These are phyloP conservation scores for Colletotrichum endophyticum DNA, from an alignment of 2,329 filamentous ascomycete genomes.

Conservation along the genomic window DNA sequence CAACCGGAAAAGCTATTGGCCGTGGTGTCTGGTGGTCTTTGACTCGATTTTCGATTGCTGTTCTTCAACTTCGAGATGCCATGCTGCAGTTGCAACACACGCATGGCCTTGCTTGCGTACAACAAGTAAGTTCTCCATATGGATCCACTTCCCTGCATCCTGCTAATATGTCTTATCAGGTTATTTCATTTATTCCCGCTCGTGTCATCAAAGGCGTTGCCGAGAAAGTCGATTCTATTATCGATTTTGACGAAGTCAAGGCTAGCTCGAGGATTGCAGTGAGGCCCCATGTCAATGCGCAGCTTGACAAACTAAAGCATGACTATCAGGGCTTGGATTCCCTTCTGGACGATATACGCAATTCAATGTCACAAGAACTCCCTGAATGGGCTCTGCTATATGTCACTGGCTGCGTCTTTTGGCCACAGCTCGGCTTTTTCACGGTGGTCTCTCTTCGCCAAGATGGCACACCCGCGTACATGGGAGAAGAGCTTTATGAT, in stretches of 20 bases:
- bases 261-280: constrained; percentile 76
- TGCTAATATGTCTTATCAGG: constrained; percentile 37
- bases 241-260: constrained; percentile 82
- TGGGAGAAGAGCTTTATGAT: constrained; percentile 59
- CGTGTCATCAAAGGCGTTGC: constrained; percentile 69
- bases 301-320: constrained; percentile 79
- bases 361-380: constrained; percentile 65
- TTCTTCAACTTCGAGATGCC: constrained; percentile 70
- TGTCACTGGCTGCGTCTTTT: constrained; percentile 80
- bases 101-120: constrained; percentile 55
- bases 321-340: constrained; percentile 79
- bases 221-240: constrained; percentile 71
- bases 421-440: constrained; percentile 91
- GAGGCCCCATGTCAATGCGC: constrained; percentile 70
- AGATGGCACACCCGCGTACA: constrained; percentile 65
- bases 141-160: neutral
- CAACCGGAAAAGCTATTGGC: constrained; percentile 57
- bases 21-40: constrained; percentile 78
- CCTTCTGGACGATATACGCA: constrained; percentile 72
- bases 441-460: constrained; percentile 63
- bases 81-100: constrained; percentile 62
- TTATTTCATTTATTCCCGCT: constrained; percentile 65
- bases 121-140: constrained; percentile 48
- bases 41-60: constrained; percentile 70
- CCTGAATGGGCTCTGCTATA: constrained; percentile 61